Percentiles rank a stretch among this genome's conserved stretches.
phyloP scores from a whole-genome alignment of 2,329 filamentous ascomycete species.

The Diaporthe vaccinii region DNA sequence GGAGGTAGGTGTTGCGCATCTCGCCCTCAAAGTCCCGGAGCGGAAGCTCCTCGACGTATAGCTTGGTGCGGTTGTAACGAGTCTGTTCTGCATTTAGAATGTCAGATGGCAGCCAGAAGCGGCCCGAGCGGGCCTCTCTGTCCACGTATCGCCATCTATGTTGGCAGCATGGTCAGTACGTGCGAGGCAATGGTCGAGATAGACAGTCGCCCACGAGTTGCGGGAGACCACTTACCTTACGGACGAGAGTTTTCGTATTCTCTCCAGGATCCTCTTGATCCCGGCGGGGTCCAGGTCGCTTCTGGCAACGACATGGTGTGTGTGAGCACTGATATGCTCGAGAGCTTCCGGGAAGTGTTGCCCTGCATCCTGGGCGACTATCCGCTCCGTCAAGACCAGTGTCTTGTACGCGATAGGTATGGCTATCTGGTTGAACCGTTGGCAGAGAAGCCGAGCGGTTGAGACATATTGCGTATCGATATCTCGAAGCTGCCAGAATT shows the following conservation, averaged over 20 bases:
- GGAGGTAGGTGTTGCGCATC: slow-evolving; percentile 53
- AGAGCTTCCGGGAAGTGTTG: slow-evolving; percentile 50
- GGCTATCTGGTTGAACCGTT: slow-evolving; percentile 56
- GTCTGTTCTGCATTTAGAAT: slow-evolving; percentile 52
- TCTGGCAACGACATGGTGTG: slow-evolving; percentile 56
- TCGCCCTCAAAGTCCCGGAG: slow-evolving; percentile 53
- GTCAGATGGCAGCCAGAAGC: slow-evolving; percentile 55
- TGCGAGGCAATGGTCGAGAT: not conserved
- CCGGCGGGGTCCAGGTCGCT: slow-evolving; percentile 56
- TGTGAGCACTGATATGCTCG: slow-evolving; percentile 53
- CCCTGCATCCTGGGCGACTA: slow-evolving; percentile 53
- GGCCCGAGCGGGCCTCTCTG: slow-evolving; percentile 46
- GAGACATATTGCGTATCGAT: slow-evolving; percentile 52
- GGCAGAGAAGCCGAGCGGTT: slow-evolving; percentile 54
- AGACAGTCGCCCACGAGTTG: not conserved
- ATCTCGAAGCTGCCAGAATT: slow-evolving; percentile 53
- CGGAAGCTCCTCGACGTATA: slow-evolving; percentile 58
- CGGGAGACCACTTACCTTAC: slow-evolving; percentile 52
- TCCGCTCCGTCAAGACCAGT: slow-evolving; percentile 53
- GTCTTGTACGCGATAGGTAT: slow-evolving; percentile 58
- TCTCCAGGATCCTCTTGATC: slow-evolving; percentile 53
- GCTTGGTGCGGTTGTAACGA: slow-evolving; percentile 47
- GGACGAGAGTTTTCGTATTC: slow-evolving; percentile 53
- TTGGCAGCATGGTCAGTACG: slow-evolving; percentile 11
- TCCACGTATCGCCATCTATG: slow-evolving; percentile 57